Conservation (phyloP, 2,329 filamentous ascomycete species). For the Phialophora chinensis region DNA sequence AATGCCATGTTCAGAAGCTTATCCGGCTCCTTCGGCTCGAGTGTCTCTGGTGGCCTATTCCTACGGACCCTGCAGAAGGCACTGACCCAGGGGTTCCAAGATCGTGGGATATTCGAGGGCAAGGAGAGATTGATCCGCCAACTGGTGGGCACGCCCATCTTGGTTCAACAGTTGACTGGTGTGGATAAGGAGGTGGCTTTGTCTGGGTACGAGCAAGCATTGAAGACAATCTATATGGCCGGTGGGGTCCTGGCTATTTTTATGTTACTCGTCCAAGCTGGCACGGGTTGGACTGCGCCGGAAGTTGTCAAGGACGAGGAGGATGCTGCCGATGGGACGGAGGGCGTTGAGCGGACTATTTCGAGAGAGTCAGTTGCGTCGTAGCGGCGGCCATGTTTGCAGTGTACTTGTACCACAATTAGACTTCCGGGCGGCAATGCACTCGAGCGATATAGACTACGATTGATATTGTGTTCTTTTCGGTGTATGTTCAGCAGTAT, state of each 20-base stretch:
- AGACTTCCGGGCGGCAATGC: neutral
- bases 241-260: conserved; percentile 57
- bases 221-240: conserved; percentile 60
- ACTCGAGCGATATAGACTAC: neutral
- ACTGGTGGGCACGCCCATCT: conserved; percentile 64
- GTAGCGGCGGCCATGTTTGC: neutral
- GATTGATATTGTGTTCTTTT: neutral
- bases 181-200: conserved; percentile 59
- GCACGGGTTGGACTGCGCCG: conserved; percentile 61
- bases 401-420: neutral
- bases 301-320: conserved; percentile 40
- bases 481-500: neutral
- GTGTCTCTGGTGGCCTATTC: conserved; percentile 79
- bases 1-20: conserved; percentile 82
- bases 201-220: conserved; percentile 59
- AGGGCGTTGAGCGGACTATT: conserved; percentile 3
- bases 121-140: conserved; percentile 58
- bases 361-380: conserved; percentile 17
- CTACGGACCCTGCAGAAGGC: conserved; percentile 63
- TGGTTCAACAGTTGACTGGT: conserved; percentile 58
- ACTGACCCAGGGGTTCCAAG: conserved; percentile 64
- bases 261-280: conserved; percentile 61
- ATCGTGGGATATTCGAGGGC: conserved; percentile 45
- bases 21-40: conserved; percentile 78
- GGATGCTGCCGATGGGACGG: conserved; percentile 14